phyloP scores from a whole-genome alignment of 2,329 filamentous ascomycete genomes.

The Malbranchea zuffiana region DNA sequence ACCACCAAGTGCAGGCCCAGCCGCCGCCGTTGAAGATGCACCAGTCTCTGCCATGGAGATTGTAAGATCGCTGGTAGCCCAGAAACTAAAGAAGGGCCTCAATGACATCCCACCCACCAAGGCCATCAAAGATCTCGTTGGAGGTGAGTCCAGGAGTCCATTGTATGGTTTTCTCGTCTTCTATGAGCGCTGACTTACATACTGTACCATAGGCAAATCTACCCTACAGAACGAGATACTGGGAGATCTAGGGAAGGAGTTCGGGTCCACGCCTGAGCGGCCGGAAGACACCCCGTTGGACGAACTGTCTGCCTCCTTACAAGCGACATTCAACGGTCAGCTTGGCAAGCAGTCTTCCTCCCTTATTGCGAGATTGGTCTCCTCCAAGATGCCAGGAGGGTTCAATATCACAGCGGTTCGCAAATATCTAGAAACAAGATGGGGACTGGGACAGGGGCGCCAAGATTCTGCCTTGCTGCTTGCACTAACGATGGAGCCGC shows the following conservation, averaged over 20 bases:
- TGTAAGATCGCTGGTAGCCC: slow-evolving; percentile 76
- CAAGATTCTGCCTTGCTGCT: slow-evolving; percentile 85
- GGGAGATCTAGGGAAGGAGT: slow-evolving; percentile 94
- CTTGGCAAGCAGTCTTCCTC: slow-evolving; percentile 93
- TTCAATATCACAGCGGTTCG: slow-evolving; percentile 96
- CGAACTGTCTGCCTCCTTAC: slow-evolving; percentile 89
- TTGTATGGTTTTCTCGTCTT: not conserved
- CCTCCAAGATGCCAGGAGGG: slow-evolving; percentile 97
- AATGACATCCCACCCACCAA: slow-evolving; percentile 84
- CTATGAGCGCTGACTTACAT: slow-evolving; percentile 9
- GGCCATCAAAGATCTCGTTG: slow-evolving; percentile 96
- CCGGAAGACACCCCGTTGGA: slow-evolving; percentile 95
- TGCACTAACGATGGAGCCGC: slow-evolving; percentile 84
- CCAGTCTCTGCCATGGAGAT: slow-evolving; percentile 85
- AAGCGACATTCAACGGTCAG: slow-evolving; percentile 97
- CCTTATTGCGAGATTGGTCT: slow-evolving; percentile 85
- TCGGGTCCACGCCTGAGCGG: slow-evolving; percentile 95
- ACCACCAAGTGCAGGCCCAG: slow-evolving; percentile 66
- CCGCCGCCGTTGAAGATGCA: slow-evolving; percentile 71
- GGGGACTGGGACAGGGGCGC: slow-evolving; percentile 74
- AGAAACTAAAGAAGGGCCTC: slow-evolving; percentile 93
- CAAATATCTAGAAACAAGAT: slow-evolving; percentile 89
- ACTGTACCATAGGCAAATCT: slow-evolving; percentile 62
- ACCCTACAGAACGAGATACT: slow-evolving; percentile 98
- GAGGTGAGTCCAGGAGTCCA: slow-evolving; percentile 53